A percentile compares a stretch with the other conserved stretches of the same genome.
These are phyloP conservation scores for Fusarium chaquense DNA, from an alignment of 2,329 filamentous ascomycete species.

Conservation along the genomic window DNA sequence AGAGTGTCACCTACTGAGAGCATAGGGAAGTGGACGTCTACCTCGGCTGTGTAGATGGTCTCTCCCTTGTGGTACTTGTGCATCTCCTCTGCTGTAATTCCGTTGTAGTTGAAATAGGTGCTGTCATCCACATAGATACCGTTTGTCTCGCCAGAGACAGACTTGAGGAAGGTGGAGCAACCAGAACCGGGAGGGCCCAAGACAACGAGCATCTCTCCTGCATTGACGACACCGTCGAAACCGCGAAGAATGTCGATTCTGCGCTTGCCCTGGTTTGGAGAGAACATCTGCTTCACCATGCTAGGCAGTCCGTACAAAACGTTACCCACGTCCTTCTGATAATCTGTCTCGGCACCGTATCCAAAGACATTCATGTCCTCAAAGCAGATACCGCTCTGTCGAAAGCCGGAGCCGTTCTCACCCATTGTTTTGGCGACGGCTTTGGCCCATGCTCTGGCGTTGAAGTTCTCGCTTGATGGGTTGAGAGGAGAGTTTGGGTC, in stretches of 20 bases:
- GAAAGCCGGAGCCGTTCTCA: constrained; percentile 46
- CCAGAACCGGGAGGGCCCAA: constrained; percentile 71
- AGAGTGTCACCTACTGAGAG: constrained; percentile 74
- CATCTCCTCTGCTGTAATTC: constrained; percentile 36
- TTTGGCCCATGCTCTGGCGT: constrained; percentile 56
- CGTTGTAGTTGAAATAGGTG: constrained; percentile 43
- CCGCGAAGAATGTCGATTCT: constrained; percentile 65
- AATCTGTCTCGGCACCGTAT: constrained; percentile 62
- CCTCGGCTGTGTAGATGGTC: constrained; percentile 41
- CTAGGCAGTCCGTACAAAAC: constrained; percentile 48
- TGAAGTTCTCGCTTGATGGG: constrained; percentile 63
- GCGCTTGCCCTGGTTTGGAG: constrained; percentile 23
- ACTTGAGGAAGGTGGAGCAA: constrained; percentile 77
- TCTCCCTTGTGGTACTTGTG: constrained; percentile 38
- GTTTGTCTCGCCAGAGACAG: constrained; percentile 68
- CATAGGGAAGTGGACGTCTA: constrained; percentile 58
- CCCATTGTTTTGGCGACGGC: constrained; percentile 43
- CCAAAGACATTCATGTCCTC: constrained; percentile 59
- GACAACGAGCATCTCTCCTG: constrained; percentile 78
- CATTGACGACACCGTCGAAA: constrained; percentile 72
- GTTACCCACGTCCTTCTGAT: constrained; percentile 58
- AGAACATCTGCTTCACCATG: not conserved
- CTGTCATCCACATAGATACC: constrained; percentile 69
- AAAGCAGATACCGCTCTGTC: constrained; percentile 55
- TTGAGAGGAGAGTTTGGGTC: constrained; percentile 59